Evolutionary conservation across 2,329 filamentous ascomycete species (phyloP), one percentile per base, ranked within the genome.

Genomic region (Thielaviopsis populi): DNA sequence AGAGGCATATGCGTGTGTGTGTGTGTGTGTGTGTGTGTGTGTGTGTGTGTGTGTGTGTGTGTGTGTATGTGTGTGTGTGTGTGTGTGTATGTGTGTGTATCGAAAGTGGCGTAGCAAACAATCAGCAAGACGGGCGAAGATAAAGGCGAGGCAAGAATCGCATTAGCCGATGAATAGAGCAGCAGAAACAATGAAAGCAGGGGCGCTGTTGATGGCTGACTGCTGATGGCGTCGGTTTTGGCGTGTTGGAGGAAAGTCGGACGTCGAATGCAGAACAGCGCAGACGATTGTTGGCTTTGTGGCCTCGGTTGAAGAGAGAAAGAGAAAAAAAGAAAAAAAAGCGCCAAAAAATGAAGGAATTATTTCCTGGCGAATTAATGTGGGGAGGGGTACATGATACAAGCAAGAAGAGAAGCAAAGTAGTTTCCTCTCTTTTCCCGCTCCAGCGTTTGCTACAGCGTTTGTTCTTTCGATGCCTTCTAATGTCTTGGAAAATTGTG

Each of bases 341-440:
- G 10, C 4, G 7, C 27, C 8, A n/a, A 30, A 56, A 56, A 56
- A 56, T 37, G 27, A 37, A 56, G 27, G 15, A 56, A 33, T 56
- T 56, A n/a, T 37, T 56, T 24, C 46, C 46, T 50, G 24, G 46
- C 22, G 46, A 50, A 37, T 33, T 56, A 56, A 37, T 56, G 53
- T 56, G 53, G 53, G 30, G 53, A 27, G 53, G 30, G 53, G 27
- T 33, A 19, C 27, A 13, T 56, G 53, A 30, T 33, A 37, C 53
- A 56, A 56, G 13, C 19, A 27, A 1, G 0, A 19, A n/a, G n/a
- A n/a, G n/a, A n/a, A n/a, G n/a, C n/a, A n/a, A n/a, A 8, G 27
- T 46, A 46, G 53, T 60, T 60, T 60, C 30, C 37, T 41, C 58
- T 60, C 58, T 60, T 60, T 56, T 56, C 53, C 24, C 53, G 4